Conservation (phyloP, 2,329 filamentous ascomycete genomes). For the Apiospora kogelbergensis region DNA sequence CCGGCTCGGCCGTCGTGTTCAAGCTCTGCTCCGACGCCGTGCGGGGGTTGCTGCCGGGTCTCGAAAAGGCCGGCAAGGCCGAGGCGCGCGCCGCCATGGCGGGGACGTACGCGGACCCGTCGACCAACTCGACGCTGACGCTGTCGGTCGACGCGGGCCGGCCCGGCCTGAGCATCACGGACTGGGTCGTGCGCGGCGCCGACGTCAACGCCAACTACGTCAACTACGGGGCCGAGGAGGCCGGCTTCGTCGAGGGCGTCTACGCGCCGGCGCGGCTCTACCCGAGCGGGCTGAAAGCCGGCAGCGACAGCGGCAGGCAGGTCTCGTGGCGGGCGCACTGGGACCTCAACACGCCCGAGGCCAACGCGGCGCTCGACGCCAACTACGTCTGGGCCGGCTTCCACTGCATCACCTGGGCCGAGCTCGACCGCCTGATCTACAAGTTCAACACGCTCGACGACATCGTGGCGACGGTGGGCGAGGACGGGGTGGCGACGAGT, state of each 20-base stretch:
- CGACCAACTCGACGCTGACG: constrained; percentile 14
- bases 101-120: constrained; percentile 21
- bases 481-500: not conserved
- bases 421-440: not conserved
- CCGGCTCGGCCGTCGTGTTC: constrained; percentile 29
- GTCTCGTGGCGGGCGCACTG: constrained; percentile 2
- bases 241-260: not conserved
- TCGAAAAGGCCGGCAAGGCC: constrained; percentile 25
- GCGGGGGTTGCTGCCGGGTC: constrained; percentile 17
- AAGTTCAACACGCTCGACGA: constrained; percentile 8
- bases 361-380: not conserved
- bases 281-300: constrained; percentile 22
- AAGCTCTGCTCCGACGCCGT: constrained; percentile 22
- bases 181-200: constrained; percentile 28
- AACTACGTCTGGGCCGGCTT: not conserved
- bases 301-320: not conserved
- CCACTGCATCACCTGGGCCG: constrained; percentile 3
- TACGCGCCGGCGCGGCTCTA: constrained; percentile 25
- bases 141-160: constrained; percentile 21
- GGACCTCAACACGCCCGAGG: not conserved
- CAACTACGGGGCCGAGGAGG: not conserved
- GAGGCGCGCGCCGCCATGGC: constrained; percentile 22
- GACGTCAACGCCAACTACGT: constrained; percentile 22
- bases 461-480: not conserved
- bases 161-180: constrained; percentile 25